phyloP scores from a whole-genome alignment of 208 protist genomes.

The Acanthamoeba comandoni region DNA sequence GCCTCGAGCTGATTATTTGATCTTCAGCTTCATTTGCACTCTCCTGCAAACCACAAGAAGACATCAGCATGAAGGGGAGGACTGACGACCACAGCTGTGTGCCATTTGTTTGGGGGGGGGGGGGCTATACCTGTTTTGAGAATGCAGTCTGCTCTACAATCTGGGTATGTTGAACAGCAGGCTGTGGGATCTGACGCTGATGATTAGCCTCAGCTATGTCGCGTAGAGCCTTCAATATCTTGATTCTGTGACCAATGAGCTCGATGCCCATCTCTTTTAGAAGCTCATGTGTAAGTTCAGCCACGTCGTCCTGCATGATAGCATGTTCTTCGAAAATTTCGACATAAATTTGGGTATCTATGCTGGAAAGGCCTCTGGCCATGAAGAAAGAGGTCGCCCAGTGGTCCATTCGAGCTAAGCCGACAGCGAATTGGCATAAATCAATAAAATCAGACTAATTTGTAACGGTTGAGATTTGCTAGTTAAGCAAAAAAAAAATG shows the following conservation, averaged over 20 bases:
- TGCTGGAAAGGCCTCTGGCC: background rate
- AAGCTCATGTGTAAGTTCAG: background rate
- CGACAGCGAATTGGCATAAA: no score
- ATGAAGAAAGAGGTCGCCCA: slow-evolving; percentile 21
- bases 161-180: no score
- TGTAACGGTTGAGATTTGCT: no score
- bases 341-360: background rate
- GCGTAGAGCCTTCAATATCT: slow-evolving; percentile 32
- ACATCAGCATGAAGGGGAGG: no score
- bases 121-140: background rate
- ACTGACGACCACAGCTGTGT: no score
- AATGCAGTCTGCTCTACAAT: slow-evolving; percentile 12
- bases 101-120: background rate
- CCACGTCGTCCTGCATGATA: slow-evolving; percentile 1
- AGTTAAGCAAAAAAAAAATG: no score
- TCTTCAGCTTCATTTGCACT: no score
- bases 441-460: no score
- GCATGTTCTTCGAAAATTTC: slow-evolving; percentile 33
- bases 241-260: slow-evolving; percentile 30
- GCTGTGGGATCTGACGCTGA: no score
- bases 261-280: slow-evolving; percentile 21
- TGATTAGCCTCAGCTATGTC: background rate
- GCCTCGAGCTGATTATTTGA: no score
- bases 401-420: no score
- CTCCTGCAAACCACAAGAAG: no score